Evolutionary conservation across 2,329 filamentous ascomycete species (phyloP).

Genomic region (Pezizomycotina sp.): DNA sequence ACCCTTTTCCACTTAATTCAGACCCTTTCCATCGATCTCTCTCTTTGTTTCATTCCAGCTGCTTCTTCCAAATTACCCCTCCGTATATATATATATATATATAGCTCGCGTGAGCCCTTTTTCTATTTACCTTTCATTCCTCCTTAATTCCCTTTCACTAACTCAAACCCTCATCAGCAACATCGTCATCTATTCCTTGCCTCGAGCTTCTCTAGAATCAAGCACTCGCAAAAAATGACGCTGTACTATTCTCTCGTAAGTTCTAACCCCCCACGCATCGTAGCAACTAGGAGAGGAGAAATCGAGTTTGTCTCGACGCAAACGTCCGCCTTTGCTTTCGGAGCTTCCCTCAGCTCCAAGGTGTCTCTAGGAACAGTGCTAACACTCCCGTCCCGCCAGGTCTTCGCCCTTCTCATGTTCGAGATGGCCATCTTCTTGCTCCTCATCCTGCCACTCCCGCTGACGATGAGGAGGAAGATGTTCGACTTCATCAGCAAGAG

Average conservation of each 20-base stretch:
- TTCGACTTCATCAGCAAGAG: conserved; percentile 95
- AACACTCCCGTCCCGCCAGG: conserved; percentile 35
- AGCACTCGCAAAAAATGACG: conserved; percentile 33
- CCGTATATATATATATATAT: too few species aligned
- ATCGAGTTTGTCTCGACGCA: not conserved
- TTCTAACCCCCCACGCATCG: conserved; percentile 11
- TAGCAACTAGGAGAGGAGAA: not conserved
- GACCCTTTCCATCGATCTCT: too few species aligned
- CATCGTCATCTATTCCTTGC: too few species aligned
- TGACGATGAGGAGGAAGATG: conserved; percentile 66
- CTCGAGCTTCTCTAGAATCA: too few species aligned
- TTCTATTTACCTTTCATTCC: too few species aligned
- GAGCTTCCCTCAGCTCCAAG: not conserved
- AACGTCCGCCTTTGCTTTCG: not conserved
- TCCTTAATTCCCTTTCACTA: too few species aligned
- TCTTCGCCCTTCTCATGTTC: conserved; percentile 64
- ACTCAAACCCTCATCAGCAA: too few species aligned
- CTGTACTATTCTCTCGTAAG: conserved; percentile 38
- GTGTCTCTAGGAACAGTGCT: not conserved
- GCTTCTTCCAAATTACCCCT: too few species aligned
- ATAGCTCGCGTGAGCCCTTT: too few species aligned
- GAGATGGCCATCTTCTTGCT: conserved; percentile 72
- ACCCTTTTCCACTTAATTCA: too few species aligned
- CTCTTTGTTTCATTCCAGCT: too few species aligned
- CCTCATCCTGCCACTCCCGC: conserved; percentile 74